Conservation (phyloP, 2,329 filamentous ascomycete species). For the Colletotrichum euphorbiae region DNA sequence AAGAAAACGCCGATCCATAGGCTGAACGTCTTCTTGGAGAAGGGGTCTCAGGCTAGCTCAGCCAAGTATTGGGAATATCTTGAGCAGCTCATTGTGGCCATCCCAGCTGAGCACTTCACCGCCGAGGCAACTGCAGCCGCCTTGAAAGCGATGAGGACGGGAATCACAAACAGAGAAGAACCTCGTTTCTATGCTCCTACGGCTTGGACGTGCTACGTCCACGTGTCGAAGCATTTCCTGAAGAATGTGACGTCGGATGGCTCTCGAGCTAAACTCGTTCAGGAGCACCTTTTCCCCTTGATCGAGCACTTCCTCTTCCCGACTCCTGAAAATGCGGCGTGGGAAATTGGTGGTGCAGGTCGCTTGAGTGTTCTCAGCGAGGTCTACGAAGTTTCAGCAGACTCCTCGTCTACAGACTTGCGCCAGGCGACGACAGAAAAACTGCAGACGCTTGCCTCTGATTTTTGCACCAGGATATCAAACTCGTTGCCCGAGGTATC, state of each 20-base stretch:
- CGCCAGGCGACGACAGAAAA: slow-evolving; percentile 63
- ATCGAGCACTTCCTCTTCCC: slow-evolving; percentile 66
- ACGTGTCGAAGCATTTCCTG: slow-evolving; percentile 67
- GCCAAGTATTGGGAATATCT: slow-evolving; percentile 80
- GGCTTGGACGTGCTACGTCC: slow-evolving; percentile 83
- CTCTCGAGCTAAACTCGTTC: slow-evolving; percentile 57
- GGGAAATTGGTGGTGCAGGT: slow-evolving; percentile 43
- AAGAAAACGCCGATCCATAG: slow-evolving; percentile 66
- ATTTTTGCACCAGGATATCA: slow-evolving; percentile 75
- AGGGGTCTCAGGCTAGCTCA: slow-evolving; percentile 84
- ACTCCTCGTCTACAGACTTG: slow-evolving; percentile 55
- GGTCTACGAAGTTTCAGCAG: slow-evolving; percentile 59
- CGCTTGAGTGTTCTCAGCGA: slow-evolving; percentile 56
- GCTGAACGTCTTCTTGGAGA: slow-evolving; percentile 79
- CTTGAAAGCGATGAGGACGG: slow-evolving; percentile 74
- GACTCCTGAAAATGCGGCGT: slow-evolving; percentile 52
- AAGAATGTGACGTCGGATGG: slow-evolving; percentile 58
- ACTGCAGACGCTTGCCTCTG: slow-evolving; percentile 72
- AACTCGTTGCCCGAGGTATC: slow-evolving; percentile 85
- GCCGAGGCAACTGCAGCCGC: slow-evolving; percentile 69
- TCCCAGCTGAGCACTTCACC: slow-evolving; percentile 61
- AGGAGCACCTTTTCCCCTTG: slow-evolving; percentile 65
- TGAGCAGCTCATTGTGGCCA: slow-evolving; percentile 69
- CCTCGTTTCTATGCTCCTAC: slow-evolving; percentile 72
- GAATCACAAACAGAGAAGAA: slow-evolving; percentile 81